phyloP scores from a whole-genome alignment of 805 yeast genomes.

The Nakazawaea wyomingensis region DNA sequence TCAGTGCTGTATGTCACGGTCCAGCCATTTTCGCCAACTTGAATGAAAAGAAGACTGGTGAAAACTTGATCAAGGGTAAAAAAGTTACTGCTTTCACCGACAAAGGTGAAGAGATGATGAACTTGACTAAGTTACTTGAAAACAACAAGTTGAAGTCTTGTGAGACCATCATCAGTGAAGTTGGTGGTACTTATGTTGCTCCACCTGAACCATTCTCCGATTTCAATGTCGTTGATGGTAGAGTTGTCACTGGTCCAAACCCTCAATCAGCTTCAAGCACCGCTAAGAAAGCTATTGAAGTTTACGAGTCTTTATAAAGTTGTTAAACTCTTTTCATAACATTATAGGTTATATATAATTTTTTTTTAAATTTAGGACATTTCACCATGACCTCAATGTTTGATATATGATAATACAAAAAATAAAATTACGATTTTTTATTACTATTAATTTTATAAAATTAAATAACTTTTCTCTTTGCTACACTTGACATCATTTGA shows the following conservation, averaged over 20 bases:
- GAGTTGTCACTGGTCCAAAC: conserved; percentile 60
- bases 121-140: conserved; percentile 23
- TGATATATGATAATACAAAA: too few relatives aligned
- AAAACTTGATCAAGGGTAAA: conserved; percentile 44
- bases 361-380: not conserved
- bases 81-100: conserved; percentile 58
- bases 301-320: not conserved
- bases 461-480: conserved; percentile 4
- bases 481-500: conserved; percentile 6
- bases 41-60: conserved; percentile 35
- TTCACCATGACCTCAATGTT: too few relatives aligned
- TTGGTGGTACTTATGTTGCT: conserved; percentile 38
- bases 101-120: conserved; percentile 40
- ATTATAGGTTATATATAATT: too few relatives aligned
- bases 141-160: conserved; percentile 28
- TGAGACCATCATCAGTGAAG: conserved; percentile 30
- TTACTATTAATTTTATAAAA: not conserved
- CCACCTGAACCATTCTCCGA: conserved; percentile 51
- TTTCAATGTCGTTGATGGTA: conserved; percentile 48
- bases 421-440: too few relatives aligned
- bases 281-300: conserved; percentile 32
- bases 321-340: too few relatives aligned
- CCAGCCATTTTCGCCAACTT: conserved; percentile 53
- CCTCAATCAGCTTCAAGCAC: conserved; percentile 52
- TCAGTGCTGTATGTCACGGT: conserved; percentile 67